Base-by-base conservation (phyloP, 2,329 filamentous ascomycete genomes). In the Conoideocrella luteorostrata region DNA sequence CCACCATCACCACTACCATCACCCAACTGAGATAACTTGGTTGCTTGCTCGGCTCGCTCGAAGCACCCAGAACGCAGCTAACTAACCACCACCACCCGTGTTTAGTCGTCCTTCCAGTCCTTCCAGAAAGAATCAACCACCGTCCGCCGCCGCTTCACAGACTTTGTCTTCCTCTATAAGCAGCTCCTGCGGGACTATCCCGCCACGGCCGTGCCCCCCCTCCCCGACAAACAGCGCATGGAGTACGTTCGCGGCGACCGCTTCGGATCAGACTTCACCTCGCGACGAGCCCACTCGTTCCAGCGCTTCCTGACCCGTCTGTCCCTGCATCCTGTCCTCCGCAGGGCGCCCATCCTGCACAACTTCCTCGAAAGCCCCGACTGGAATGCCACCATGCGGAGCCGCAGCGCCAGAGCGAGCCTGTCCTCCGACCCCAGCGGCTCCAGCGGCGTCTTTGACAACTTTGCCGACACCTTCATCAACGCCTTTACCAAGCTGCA, bases 191-290 rank as follows among this genome's bases (percentile, higher is more conserved):
- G 82, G 61, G 90, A 96, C 63, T 97, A 88, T 57, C 88, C 89
- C 47, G 87, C 88, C 69, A 88, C 86, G 65, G 93, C 93, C 38
- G 88, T 98, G 4, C 93, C 93, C 23, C 93, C 93, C 37, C 74
- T 98, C 43, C 93, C 93, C 42, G 93, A 97, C 68, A 98, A 97
- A 74, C 91, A 97, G 73, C 94, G 94, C 68, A 95, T 98, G 87
- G 89, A 95, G 60, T 97, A 97, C 61, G 93, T 97, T 41, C 86
- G 90, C 28, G 93, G 93, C 54, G 91, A 97, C 70, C 85, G 93
- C 50, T 98, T 98, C 65, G 89, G 90, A 7, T 68, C 84, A 39
- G 93, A 97, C 67, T 98, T 98, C 63, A 98, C 89, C 26, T 75
- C 81, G 36, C 83, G 93, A 26, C 82, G 93, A 53, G 89, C 88